Conservation (phyloP, 192 early-diverging fungal genomes). For the Coemansia sp. region DNA sequence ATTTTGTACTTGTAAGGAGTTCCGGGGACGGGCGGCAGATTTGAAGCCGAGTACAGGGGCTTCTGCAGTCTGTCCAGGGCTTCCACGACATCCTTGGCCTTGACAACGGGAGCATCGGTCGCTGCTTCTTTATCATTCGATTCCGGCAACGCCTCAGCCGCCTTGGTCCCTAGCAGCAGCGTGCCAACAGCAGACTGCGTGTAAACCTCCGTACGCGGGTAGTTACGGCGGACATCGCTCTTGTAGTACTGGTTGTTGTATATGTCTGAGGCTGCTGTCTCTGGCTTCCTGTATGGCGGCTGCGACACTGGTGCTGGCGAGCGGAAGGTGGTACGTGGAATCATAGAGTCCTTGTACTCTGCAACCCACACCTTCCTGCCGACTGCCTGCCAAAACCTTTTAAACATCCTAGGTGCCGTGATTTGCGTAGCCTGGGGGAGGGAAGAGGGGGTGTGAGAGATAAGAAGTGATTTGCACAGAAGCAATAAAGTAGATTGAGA, state of each 20-base stretch:
- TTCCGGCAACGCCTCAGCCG: constrained; percentile 17
- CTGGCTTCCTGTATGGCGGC: constrained; percentile 59
- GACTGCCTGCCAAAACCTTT: constrained; percentile 53
- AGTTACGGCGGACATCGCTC: constrained; percentile 89
- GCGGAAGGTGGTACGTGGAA: constrained; percentile 68
- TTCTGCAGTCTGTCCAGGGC: constrained; percentile 53
- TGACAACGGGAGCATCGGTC: constrained; percentile 19
- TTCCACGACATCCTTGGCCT: constrained; percentile 52
- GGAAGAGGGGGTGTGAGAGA: no score
- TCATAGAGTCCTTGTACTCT: constrained; percentile 68
- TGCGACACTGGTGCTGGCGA: constrained; percentile 63
- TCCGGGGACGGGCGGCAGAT: constrained; percentile 63
- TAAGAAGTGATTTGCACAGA: no score
- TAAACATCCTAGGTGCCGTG: constrained; percentile 28
- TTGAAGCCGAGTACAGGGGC: constrained; percentile 58
- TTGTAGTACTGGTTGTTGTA: constrained; percentile 88
- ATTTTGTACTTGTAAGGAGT: constrained; percentile 54
- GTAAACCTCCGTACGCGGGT: constrained; percentile 84
- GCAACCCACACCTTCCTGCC: constrained; percentile 52
- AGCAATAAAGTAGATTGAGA: no score
- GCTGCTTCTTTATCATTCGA: constrained; percentile 10
- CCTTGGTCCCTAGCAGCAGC: constrained; percentile 50
- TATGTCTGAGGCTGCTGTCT: constrained; percentile 65
- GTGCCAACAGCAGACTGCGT: constrained; percentile 75
- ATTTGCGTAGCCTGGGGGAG: no score